These are phyloP conservation scores for Biscutella laevigata DNA, from an alignment of 441 rosid species.

Conservation along the genomic window DNA sequence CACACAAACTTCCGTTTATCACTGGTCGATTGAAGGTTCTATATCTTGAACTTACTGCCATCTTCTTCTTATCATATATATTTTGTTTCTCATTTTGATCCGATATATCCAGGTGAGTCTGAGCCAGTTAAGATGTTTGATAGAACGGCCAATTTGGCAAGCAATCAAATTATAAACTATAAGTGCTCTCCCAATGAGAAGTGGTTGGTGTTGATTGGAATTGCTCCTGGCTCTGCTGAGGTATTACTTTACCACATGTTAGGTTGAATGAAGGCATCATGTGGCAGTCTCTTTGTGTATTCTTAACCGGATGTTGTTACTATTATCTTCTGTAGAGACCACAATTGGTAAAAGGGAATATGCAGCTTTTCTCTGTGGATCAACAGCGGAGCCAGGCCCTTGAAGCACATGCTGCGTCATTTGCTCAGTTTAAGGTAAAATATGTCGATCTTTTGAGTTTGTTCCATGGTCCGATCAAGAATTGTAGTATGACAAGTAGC, in stretches of 20 bases:
- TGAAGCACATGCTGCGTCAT: constrained; percentile 99
- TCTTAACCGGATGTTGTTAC: constrained; percentile 8
- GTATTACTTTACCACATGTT: constrained; percentile 32
- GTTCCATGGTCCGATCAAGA: constrained; percentile 4
- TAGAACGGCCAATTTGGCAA: constrained; percentile 85
- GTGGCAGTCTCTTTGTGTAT: background rate
- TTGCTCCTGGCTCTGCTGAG: constrained; percentile 98
- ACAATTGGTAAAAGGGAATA: constrained; percentile 93
- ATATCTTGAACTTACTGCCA: constrained; percentile 1
- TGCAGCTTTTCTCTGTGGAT: constrained; percentile 98
- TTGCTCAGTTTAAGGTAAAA: constrained; percentile 79
- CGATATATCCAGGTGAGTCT: constrained; percentile 66
- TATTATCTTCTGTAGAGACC: constrained; percentile 53
- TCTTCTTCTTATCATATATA: constrained; percentile 1
- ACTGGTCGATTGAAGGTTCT: constrained; percentile 97
- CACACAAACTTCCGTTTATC: constrained; percentile 86
- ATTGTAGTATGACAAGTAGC: constrained; percentile 10
- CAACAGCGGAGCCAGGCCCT: constrained; percentile 99
- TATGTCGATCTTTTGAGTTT: background rate
- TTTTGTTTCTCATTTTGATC: constrained; percentile 9
- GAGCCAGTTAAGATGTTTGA: constrained; percentile 98
- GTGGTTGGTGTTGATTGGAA: constrained; percentile 98
- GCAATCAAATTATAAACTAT: constrained; percentile 96
- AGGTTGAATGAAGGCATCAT: constrained; percentile 6
- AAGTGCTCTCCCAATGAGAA: constrained; percentile 94